Percentiles rank a stretch among this genome's conserved stretches.
Conservation (phyloP, 495 filamentous ascomycete genomes). For the Stereocaulon alpinum region DNA sequence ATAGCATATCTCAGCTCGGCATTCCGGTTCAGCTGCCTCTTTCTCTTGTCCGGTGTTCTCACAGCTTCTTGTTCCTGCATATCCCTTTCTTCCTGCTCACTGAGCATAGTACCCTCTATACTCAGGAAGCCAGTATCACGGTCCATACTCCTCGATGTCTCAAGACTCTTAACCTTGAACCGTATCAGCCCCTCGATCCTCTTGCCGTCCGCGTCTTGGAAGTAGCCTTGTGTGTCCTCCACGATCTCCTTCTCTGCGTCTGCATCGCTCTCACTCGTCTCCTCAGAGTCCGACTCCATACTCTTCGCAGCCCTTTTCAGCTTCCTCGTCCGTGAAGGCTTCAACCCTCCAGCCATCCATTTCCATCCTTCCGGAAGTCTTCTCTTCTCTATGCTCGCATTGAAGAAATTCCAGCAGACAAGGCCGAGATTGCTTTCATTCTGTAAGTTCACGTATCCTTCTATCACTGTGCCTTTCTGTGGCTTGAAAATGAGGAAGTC, state of each 20-base stretch:
- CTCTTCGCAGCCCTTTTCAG: constrained; percentile 13
- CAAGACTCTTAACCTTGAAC: constrained; percentile 55
- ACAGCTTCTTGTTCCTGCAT: constrained; percentile 31
- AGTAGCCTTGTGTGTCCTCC: constrained; percentile 42
- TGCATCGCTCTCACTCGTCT: constrained; percentile 17
- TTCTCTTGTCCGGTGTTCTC: background rate
- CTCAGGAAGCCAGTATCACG: constrained; percentile 52
- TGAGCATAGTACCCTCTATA: constrained; percentile 60
- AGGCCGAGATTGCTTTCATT: constrained; percentile 63
- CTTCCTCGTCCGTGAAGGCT: constrained; percentile 30
- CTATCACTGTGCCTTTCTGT: constrained; percentile 43
- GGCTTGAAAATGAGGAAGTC: constrained; percentile 64
- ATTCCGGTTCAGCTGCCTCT: constrained; percentile 1
- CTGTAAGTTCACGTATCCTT: constrained; percentile 61
- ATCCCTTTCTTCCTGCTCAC: constrained; percentile 34
- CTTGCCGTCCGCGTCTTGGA: constrained; percentile 51
- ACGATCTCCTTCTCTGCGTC: constrained; percentile 29
- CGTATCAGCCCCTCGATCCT: constrained; percentile 48
- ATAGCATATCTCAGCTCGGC: background rate
- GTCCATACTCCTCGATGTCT: constrained; percentile 46
- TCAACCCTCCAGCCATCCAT: constrained; percentile 38
- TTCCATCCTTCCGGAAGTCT: constrained; percentile 57
- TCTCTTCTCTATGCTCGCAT: constrained; percentile 56
- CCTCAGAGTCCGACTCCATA: constrained; percentile 11
- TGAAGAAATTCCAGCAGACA: constrained; percentile 66